Percentiles rank a stretch among this genome's conserved stretches.
phyloP scores from a whole-genome alignment of 345 rosid species.

The Syzygium jambos region DNA sequence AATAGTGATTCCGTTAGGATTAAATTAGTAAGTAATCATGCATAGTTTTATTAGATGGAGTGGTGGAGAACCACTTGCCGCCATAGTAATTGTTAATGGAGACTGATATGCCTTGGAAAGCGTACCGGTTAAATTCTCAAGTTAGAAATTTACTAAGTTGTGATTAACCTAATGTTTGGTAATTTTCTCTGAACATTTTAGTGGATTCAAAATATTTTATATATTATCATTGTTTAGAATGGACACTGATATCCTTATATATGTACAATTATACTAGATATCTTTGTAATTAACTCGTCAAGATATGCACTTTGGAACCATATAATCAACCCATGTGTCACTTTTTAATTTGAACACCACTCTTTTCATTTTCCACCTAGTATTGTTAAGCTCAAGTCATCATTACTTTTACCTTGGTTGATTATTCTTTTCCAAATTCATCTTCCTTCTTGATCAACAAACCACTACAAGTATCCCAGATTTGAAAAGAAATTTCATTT shows the following conservation, averaged over 20 bases:
- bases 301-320: not conserved
- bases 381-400: not conserved
- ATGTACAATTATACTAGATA: not conserved
- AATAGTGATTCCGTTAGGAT: too few species aligned
- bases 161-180: not conserved
- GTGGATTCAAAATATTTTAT: not conserved
- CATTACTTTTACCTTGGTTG: not conserved
- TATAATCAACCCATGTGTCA: not conserved
- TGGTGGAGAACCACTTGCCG: rapidly evolving
- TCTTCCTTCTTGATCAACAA: not conserved
- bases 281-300: not conserved
- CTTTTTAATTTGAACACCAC: not conserved
- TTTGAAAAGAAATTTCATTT: too few species aligned
- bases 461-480: too few species aligned
- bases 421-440: not conserved
- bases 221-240: not conserved
- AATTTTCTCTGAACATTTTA: not conserved
- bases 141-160: not conserved
- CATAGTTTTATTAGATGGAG: not conserved
- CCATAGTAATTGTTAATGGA: not conserved
- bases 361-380: not conserved
- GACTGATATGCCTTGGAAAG: not conserved
- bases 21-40: too few species aligned
- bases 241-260: not conserved
- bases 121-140: not conserved